A percentile compares a stretch with the other conserved stretches of the same genome.
Evolutionary conservation across 345 rosid genomes (phyloP).

Genomic region (Ceriops zippeliana): DNA sequence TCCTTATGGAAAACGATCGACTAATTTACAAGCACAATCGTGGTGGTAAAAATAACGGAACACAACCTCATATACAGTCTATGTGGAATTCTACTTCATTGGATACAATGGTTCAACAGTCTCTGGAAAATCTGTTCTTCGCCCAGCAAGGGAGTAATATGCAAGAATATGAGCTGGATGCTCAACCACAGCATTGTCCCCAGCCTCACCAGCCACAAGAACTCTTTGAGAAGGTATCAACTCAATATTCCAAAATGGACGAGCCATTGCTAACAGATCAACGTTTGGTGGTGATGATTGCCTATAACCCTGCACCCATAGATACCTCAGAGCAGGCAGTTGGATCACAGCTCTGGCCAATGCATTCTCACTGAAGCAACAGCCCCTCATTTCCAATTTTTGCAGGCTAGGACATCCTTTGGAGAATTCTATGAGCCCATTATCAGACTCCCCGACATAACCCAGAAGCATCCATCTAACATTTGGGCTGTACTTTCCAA

Average conservation of each 20-base stretch:
- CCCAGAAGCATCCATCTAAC: conserved; percentile 98
- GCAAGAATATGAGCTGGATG: conserved; percentile 95
- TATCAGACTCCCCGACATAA: conserved; percentile 73
- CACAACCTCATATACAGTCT: conserved; percentile 42
- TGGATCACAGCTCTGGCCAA: conserved; percentile 61
- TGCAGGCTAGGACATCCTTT: conserved; percentile 82
- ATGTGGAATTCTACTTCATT: conserved; percentile 7
- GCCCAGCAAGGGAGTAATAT: conserved; percentile 89
- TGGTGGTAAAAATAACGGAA: background rate
- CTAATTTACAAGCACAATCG: conserved; percentile 26
- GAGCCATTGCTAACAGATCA: conserved; percentile 67
- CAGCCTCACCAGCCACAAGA: conserved; percentile 18
- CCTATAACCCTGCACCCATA: conserved; percentile 97
- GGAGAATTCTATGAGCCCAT: conserved; percentile 71
- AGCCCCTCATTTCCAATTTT: conserved; percentile 93
- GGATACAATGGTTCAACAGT: conserved; percentile 57
- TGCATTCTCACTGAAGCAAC: conserved; percentile 79
- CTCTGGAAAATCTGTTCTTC: conserved; percentile 76
- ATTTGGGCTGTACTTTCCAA: conserved; percentile 68
- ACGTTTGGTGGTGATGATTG: conserved; percentile 37
- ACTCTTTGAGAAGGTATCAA: conserved; percentile 62
- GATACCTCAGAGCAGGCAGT: conserved; percentile 70
- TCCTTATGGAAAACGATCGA: conserved; percentile 10
- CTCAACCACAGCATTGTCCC: conserved; percentile 34
- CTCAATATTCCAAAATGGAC: conserved; percentile 96